Evolutionary conservation across 495 filamentous ascomycete genomes (phyloP), one percentile per base, ranked within the genome.

Genomic region (Penicillium antarcticum): DNA sequence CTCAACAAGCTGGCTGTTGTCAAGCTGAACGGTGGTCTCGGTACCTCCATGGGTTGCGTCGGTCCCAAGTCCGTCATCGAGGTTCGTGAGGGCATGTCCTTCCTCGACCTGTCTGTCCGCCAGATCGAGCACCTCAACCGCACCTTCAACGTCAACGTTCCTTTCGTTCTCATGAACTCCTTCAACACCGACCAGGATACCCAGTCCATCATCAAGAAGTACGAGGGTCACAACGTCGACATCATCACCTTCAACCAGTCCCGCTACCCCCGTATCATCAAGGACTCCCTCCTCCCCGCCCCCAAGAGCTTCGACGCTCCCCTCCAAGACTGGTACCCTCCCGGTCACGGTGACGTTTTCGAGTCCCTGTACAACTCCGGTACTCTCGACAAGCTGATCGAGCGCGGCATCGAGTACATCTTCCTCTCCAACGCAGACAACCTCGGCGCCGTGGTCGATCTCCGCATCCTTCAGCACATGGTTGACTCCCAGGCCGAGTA

Each of bases 211-310:
- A 99, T 99, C 78, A 97, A 97, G 86, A 99, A 99, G 79, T 99
- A 99, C 77, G 92, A 99, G 77, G 95, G 94, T 56, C 95, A 99
- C 83, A 96, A 96, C 64, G 92, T 99, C 61, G 92, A 97, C 71
- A 96, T 99, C 69, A 80, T 97, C 69, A 99, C 94, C 68, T 99
- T 99, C 88, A 99, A 99, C 81, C 94, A 99, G 79, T 97, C 95
- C 47, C 83, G 91, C 46, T 99, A 97, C 77, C 94, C 94, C 43
- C 88, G 94, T 78, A 87, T 99, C 69, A 85, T 89, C 74, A 97
- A 96, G 80, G 94, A 99, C 78, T 99, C 94, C 17, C 87, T 97
- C 44, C 87, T 97, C 23, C 94, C 94, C 17, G 95, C 90, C 23
- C 95, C 94, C 60, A 96, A 96, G 82, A 84, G 78, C 68, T 87